A percentile compares a stretch with the other conserved stretches of the same genome.
Evolutionary conservation across 371 early-diverging fungal genomes (phyloP).

Genomic region (Mucor saturninus): DNA sequence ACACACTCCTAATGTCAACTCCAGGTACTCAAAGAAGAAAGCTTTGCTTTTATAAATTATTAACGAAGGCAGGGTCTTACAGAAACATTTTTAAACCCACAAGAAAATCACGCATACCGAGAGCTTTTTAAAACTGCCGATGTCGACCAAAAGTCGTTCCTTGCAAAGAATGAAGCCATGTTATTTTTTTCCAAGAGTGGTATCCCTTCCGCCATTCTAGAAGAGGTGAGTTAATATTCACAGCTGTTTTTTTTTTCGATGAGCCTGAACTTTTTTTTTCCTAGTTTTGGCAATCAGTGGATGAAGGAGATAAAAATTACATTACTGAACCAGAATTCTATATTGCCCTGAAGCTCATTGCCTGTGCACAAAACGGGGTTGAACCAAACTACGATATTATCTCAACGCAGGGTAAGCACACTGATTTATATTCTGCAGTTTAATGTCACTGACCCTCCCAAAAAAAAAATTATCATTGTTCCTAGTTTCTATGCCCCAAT

Average conservation of each 20-base stretch:
- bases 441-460: neutral
- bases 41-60: too few relatives aligned
- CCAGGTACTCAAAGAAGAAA: too few relatives aligned
- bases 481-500: conserved; percentile 15
- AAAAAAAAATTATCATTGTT: neutral
- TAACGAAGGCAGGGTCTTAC: neutral
- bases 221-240: conserved; percentile 56
- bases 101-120: conserved; percentile 7
- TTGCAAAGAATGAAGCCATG: conserved; percentile 53
- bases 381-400: conserved; percentile 6
- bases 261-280: neutral
- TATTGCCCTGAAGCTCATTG: conserved; percentile 28
- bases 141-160: conserved; percentile 9
- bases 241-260: too few relatives aligned
- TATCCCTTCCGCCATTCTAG: conserved; percentile 61
- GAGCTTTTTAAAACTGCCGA: conserved; percentile 8
- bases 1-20: too few relatives aligned
- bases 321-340: conserved; percentile 20
- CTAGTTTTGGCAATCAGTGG: conserved; percentile 25
- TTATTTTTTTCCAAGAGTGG: conserved; percentile 75
- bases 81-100: neutral
- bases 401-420: conserved; percentile 16
- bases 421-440: too few relatives aligned
- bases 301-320: conserved; percentile 8
- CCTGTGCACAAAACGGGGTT: conserved; percentile 26